These are phyloP conservation scores for Meira miltonrushii DNA, from an alignment of 1,284 basidiomycete species.

Conservation along the genomic window DNA sequence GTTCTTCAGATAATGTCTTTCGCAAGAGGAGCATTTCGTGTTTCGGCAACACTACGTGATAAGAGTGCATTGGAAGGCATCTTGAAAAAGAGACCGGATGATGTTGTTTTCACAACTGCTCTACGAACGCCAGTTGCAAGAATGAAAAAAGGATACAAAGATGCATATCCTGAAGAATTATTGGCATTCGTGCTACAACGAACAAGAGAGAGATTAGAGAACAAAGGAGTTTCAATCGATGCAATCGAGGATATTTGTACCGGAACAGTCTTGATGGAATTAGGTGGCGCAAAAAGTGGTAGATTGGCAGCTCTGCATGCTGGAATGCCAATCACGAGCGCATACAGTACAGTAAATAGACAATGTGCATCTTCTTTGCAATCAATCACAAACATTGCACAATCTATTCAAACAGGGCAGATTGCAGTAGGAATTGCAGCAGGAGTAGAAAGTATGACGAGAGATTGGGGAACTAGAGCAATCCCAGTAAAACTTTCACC, in stretches of 20 bases:
- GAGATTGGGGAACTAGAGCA: slow-evolving; percentile 47
- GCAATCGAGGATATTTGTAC: slow-evolving; percentile 52
- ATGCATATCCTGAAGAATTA: slow-evolving; percentile 52
- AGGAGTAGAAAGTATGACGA: slow-evolving; percentile 49
- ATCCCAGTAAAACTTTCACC: slow-evolving; percentile 49
- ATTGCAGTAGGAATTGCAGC: slow-evolving; percentile 47
- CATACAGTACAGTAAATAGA: slow-evolving; percentile 51
- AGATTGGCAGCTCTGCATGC: slow-evolving; percentile 53
- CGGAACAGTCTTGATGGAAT: slow-evolving; percentile 54
- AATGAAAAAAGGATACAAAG: slow-evolving; percentile 49
- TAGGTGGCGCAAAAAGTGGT: slow-evolving; percentile 54
- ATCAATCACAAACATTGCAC: slow-evolving; percentile 52
- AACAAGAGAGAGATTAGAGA: slow-evolving; percentile 47
- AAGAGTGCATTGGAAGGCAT: slow-evolving; percentile 26
- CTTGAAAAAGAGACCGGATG: slow-evolving; percentile 39
- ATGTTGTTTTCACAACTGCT: slow-evolving; percentile 50
- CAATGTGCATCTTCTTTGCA: slow-evolving; percentile 53
- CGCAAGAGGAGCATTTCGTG: too few relatives aligned
- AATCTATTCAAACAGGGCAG: slow-evolving; percentile 46
- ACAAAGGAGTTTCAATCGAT: slow-evolving; percentile 46
- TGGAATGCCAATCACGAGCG: slow-evolving; percentile 30
- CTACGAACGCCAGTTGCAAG: slow-evolving; percentile 53
- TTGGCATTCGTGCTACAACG: slow-evolving; percentile 47
- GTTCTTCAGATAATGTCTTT: too few relatives aligned
- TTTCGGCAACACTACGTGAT: too few relatives aligned